phyloP scores from a whole-genome alignment of 1,284 basidiomycete species.

The Hypsizygus ulmarius region DNA sequence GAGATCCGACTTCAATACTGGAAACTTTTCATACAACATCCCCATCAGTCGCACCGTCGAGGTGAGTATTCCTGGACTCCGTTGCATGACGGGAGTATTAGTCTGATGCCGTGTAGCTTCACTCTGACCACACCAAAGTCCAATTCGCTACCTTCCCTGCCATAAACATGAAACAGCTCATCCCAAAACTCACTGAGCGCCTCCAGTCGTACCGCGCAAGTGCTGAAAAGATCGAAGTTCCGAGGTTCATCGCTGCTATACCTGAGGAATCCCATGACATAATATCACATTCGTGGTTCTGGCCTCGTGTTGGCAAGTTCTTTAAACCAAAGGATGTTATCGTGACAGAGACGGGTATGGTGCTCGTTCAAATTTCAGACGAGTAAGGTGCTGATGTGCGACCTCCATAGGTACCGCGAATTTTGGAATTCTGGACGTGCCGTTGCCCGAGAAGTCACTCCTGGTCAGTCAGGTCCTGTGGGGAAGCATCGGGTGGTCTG shows the following conservation, averaged over 20 bases:
- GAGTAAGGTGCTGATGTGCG: background rate
- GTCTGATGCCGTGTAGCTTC: constrained; percentile 51
- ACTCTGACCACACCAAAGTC: constrained; percentile 77
- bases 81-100: constrained; percentile 12
- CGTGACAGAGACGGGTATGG: constrained; percentile 78
- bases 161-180: constrained; percentile 70
- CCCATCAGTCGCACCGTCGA: constrained; percentile 62
- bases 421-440: constrained; percentile 77
- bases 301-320: constrained; percentile 82
- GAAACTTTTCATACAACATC: constrained; percentile 76
- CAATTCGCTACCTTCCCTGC: constrained; percentile 59
- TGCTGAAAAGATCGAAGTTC: constrained; percentile 46
- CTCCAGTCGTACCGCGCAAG: constrained; percentile 41
- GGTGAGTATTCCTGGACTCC: constrained; percentile 1
- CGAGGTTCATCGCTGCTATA: constrained; percentile 43
- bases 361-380: background rate
- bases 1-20: constrained; percentile 90
- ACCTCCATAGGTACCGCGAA: constrained; percentile 45
- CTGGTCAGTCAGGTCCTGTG: constrained; percentile 80
- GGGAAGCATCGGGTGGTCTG: constrained; percentile 87
- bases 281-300: constrained; percentile 82
- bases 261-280: constrained; percentile 47
- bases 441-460: constrained; percentile 64
- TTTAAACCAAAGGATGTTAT: constrained; percentile 78
- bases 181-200: constrained; percentile 64